Conservation (phyloP, 805 yeast species). For the Yamadazyma insecticola region DNA sequence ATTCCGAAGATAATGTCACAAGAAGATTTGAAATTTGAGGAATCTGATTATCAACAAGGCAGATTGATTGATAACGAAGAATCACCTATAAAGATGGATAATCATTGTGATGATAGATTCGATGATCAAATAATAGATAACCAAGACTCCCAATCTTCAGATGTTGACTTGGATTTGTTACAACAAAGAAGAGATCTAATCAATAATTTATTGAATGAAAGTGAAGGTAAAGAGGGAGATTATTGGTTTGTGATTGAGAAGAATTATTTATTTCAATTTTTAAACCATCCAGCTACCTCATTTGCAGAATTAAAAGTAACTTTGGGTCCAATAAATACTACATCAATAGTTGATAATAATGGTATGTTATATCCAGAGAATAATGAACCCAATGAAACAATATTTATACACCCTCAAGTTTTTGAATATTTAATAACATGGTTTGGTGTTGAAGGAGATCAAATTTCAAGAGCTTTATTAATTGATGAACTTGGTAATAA, state of each 20-base stretch:
- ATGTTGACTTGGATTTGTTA: slow-evolving; percentile 7
- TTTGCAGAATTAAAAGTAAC: slow-evolving; percentile 20
- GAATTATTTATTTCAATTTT: slow-evolving; percentile 39
- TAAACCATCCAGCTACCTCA: slow-evolving; percentile 24
- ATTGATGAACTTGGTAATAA: slow-evolving; percentile 21
- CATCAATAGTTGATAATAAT: slow-evolving; percentile 37
- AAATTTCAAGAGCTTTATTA: slow-evolving; percentile 28
- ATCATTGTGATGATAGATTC: too few relatives aligned
- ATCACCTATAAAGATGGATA: too few relatives aligned
- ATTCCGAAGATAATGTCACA: too few relatives aligned
- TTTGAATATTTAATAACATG: slow-evolving; percentile 44
- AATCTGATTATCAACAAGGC: too few relatives aligned
- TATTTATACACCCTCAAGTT: slow-evolving; percentile 36
- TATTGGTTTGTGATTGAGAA: slow-evolving; percentile 45
- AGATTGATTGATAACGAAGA: too few relatives aligned
- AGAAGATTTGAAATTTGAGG: too few relatives aligned
- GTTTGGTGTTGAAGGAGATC: slow-evolving; percentile 47
- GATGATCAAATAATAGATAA: too few relatives aligned
- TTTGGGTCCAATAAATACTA: slow-evolving; percentile 47
- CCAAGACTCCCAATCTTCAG: too few relatives aligned
- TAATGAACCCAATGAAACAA: slow-evolving; percentile 12
- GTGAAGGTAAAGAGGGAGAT: slow-evolving; percentile 41
- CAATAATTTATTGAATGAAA: slow-evolving; percentile 13
- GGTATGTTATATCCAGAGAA: slow-evolving; percentile 36
- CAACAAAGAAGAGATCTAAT: slow-evolving; percentile 17